Percentiles rank a stretch among this genome's conserved stretches.
These are phyloP conservation scores for Anthracocystis walkeri DNA, from an alignment of 1,284 basidiomycete species.

Conservation along the genomic window DNA sequence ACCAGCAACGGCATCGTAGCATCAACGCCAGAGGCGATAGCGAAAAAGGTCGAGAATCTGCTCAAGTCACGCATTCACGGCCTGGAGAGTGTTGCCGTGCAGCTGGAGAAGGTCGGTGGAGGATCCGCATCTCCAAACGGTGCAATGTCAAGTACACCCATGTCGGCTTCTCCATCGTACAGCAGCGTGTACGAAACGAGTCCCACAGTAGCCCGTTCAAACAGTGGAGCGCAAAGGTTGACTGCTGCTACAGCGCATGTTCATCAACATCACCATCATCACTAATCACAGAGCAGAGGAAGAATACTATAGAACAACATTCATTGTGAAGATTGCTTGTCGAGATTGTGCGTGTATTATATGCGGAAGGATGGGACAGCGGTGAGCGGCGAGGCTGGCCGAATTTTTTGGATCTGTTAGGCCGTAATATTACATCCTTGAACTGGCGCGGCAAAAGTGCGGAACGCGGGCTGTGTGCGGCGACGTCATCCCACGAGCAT, in stretches of 20 bases:
- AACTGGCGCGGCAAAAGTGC: not conserved
- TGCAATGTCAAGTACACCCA: conserved; percentile 13
- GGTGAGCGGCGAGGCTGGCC: not conserved
- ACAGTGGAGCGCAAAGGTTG: conserved; percentile 5
- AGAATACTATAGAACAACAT: not conserved
- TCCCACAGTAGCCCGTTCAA: conserved; percentile 10
- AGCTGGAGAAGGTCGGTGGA: conserved; percentile 43
- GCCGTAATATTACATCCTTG: not conserved
- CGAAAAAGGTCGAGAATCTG: conserved; percentile 46
- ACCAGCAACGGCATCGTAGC: not conserved
- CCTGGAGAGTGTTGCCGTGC: conserved; percentile 58
- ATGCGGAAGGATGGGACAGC: not conserved
- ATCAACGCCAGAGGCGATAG: conserved; percentile 48
- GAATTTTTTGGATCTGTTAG: conserved; percentile 1
- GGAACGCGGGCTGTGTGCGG: not conserved
- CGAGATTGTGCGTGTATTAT: not conserved
- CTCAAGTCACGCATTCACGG: conserved; percentile 55
- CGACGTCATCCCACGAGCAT: not conserved
- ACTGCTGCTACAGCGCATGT: conserved; percentile 23
- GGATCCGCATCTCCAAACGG: conserved; percentile 10
- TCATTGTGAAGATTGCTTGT: not conserved
- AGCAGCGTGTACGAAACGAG: conserved; percentile 33
- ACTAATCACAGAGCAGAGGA: not conserved
- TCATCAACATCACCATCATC: conserved; percentile 17
- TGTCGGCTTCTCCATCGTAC: conserved; percentile 32